Evolutionary conservation across 1,139 yeast genomes (phyloP), one percentile per base, ranked within the genome.

Genomic region (Trichomonascaceae sp.): DNA sequence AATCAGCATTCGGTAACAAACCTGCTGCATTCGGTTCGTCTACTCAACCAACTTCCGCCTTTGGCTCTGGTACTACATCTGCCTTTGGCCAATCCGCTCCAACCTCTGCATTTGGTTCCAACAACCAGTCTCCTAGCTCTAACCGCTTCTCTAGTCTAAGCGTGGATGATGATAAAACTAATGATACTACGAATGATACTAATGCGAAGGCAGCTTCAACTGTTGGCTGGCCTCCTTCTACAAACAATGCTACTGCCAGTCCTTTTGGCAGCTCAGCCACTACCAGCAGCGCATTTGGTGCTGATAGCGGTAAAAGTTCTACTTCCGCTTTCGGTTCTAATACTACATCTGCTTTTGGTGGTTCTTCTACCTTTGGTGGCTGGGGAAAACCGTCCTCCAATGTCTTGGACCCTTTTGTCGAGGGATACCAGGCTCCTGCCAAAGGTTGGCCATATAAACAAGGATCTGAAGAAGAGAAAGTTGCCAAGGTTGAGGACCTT

Each of bases 401-500:
- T 8, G n/a, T 10, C 19, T 30, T 19, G 49, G 41, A 36, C 8
- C 41, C 41, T 9, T 36, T 36, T 13, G 41, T 36, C n/a, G 22
- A 20, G 7, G 38, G 19, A 13, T 32, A 30, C 24, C 41, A 18
- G 9, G 20, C 20, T 1, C 15, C 39, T 13, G 41, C 39, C 15
- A 43, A 43, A 18, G 39, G 45, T 38, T 38, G 17, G 10, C 39
- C 30, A 3, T 68, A 63, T 48, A 53, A 60, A 5, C 80, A 76
- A 62, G 75, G 78, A 27, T 58, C 62, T 0, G 62, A 65, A 10
- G 71, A 70, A 15, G 73, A 69, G 13, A 66, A 66, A 19, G 66
- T 70, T 9, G 68, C 73, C 0, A 64, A 65, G 1, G 57, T 67
- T 9, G 71, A 69, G 0, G 78, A 75, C 10, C 66, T 83, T 10